Base-by-base conservation (phyloP, 148 eudicot genomes). In the Camellia lanceoleosa region DNA sequence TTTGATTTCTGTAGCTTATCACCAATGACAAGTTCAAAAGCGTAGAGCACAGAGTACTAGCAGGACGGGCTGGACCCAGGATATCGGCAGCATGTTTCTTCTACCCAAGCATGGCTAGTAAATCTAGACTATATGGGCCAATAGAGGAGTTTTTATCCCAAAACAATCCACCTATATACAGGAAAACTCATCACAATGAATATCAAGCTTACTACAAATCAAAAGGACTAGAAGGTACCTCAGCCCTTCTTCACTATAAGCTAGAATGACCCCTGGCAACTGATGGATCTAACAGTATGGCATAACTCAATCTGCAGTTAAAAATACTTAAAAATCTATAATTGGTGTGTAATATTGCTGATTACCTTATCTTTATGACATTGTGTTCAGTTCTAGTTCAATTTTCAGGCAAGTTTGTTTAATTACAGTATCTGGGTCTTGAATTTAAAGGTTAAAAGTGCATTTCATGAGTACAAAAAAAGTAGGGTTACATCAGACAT, bases 11-110 rank as follows among this genome's bases (percentile, higher is more conserved):
- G 84, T 83, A 94, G 98, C 87, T 90, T 18, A 90, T 90, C 79
- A 94, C 91, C 69, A 92, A 92, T 44, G 97, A 87, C 82, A 90
- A 87, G 89, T 90, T 92, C 85, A 91, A 78, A 84, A 95, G 97
- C n/a, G 98, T 90, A 69, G 97, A 93, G 84, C 97, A 92, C 67
- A 86, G 95, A 82, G 98, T 95, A 61, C 80, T 86, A 73, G 88
- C 89, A 7, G 66, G 83, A 47, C 72, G 79, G 62, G 86, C 75
- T 38, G 89, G 93, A 59, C 94, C 95, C 14, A 88, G 98, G 82
- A 83, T 89, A 72, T 93, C 98, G 49, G 92, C 87, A 2, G 98
- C 94, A 0, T 84, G 93, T 74, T 91, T 93, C 85, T 90, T 91
- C 79, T 90, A 85, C 75, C 97, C 97, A 30, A 91, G 97, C 78